Evolutionary conservation across 768 basidiomycete species (phyloP), one percentile per base, ranked within the genome.

Genomic region (Pleurotus sapidus): DNA sequence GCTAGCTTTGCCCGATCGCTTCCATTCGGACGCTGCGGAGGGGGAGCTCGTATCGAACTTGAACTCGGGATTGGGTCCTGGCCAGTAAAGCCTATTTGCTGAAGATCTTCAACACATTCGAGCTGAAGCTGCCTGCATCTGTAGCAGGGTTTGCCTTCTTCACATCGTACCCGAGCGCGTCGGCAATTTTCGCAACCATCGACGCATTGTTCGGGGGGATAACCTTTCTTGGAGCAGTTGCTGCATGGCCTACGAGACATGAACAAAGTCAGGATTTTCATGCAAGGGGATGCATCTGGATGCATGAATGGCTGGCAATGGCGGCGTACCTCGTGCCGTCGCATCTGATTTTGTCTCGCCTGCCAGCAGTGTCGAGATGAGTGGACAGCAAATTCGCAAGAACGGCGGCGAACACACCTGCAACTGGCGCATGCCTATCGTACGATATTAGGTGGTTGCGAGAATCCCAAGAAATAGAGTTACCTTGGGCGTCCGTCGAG

Each of bases 101-200:
- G 62, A 49, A 34, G 30, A 11, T 80, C 82, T 51, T 84, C 82
- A 0, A 69, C 57, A 63, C 86, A 87, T 43, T 80, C 77, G 30
- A 83, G 62, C 38, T 78, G 74, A 62, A 79, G 76, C 34, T 77
- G 73, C 55, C 77, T 70, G 64, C 86, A 87, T 55, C 79, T 77
- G 59, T 74, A 72, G 63, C 86, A 87, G 17, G 77, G 75, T 57
- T 72, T 71, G 17, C 75, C 76, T 40, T 69, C 71, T 67, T 77
- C 77, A 56, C 86, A 87, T 47, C 81, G 75, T 8, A 81, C 75
- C 30, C 84, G 81, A 34, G 82, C 84, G 34, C 77, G 74, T 55
- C 86, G 75, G 61, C 86, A 87, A 24, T 75, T 70, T 62, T 84
- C 82, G 61, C 86, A 87, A 1, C 86, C 86, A 60, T 84, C 82